Conservation (phyloP, 441 rosid genomes). For the Gossypium schwendimanii region DNA sequence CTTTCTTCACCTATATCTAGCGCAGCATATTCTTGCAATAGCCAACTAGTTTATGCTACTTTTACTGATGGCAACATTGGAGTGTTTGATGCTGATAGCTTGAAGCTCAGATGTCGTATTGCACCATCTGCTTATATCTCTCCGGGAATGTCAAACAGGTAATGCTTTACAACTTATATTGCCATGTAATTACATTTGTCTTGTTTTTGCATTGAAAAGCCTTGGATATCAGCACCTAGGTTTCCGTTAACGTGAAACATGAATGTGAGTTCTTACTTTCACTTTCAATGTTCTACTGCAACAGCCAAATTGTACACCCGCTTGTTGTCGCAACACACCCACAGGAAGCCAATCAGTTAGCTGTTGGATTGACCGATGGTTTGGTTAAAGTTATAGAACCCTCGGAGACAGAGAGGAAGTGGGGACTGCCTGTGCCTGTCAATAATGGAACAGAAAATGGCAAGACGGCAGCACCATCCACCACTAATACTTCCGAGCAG, state of each 20-base stretch:
- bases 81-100: conserved; percentile 50
- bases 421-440: conserved; percentile 38
- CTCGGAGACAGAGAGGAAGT: conserved; percentile 37
- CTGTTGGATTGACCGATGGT: conserved; percentile 53
- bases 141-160: conserved; percentile 40
- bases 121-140: conserved; percentile 53
- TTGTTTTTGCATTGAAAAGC: background rate
- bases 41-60: conserved; percentile 51
- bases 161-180: conserved; percentile 1
- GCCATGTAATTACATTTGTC: background rate
- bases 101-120: conserved; percentile 58
- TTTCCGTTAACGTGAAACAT: background rate
- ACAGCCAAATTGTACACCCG: conserved; percentile 41
- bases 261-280: background rate
- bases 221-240: background rate
- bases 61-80: conserved; percentile 58
- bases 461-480: conserved; percentile 37
- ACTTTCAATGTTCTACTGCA: background rate
- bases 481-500: conserved; percentile 43
- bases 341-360: conserved; percentile 50
- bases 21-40: conserved; percentile 61
- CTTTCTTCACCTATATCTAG: conserved; percentile 48
- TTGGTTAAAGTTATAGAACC: conserved; percentile 62
- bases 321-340: conserved; percentile 58
- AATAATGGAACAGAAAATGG: conserved; percentile 38